phyloP scores from a whole-genome alignment of 441 rosid genomes.

The Metrosideros polymorpha region DNA sequence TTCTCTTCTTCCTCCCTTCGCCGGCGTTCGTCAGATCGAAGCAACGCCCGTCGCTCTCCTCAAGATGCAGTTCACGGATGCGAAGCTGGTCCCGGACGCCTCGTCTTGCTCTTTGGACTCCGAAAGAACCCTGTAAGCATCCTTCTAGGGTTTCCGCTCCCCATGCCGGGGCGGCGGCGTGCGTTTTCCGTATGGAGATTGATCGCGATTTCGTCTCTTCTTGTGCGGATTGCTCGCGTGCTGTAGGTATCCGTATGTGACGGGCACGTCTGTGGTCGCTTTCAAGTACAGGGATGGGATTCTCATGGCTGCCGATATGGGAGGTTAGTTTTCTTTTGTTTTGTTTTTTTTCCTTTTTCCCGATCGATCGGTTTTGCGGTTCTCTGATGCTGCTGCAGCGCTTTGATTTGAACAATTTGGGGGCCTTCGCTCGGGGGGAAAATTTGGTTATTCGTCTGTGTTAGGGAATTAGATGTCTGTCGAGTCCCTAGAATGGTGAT shows the following conservation, averaged over 20 bases:
- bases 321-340: slow-evolving; percentile 34
- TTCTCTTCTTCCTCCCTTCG: not conserved
- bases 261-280: slow-evolving; percentile 87
- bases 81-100: not conserved
- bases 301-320: slow-evolving; percentile 95
- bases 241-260: slow-evolving; percentile 75
- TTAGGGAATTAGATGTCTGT: not conserved
- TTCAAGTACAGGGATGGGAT: slow-evolving; percentile 90
- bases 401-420: not conserved
- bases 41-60: not conserved
- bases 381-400: not conserved
- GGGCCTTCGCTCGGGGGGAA: slow-evolving; percentile 21
- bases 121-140: slow-evolving; percentile 47
- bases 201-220: not conserved
- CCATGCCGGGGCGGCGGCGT: not conserved
- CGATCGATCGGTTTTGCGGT: not conserved
- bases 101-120: slow-evolving; percentile 9
- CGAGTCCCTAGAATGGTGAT: not conserved
- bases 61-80: not conserved
- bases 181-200: not conserved
- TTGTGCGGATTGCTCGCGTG: not conserved
- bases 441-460: not conserved
- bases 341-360: not conserved
- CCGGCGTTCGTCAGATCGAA: not conserved
- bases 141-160: not conserved